These are phyloP conservation scores for Saturnispora besseyi DNA, from an alignment of 805 yeast genomes.

Conservation along the genomic window DNA sequence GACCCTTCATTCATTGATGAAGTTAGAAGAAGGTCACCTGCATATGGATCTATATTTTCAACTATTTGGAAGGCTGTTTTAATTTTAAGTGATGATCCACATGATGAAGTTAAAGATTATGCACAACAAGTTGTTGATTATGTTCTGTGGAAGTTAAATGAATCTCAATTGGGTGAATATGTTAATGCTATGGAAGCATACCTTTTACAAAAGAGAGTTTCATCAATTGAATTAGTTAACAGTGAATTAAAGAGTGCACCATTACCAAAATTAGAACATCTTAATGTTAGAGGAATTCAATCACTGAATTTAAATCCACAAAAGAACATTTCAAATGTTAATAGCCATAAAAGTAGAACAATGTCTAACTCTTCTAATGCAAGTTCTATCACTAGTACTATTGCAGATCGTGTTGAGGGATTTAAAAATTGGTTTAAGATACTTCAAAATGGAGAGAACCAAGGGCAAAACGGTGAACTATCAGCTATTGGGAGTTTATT, in stretches of 20 bases:
- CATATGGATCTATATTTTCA: conserved; percentile 78
- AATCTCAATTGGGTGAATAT: conserved; percentile 55
- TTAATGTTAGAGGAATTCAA: conserved; percentile 18
- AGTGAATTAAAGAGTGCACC: conserved; percentile 1
- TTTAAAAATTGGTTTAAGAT: conserved; percentile 18
- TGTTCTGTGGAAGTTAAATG: conserved; percentile 53
- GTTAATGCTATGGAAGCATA: conserved; percentile 61
- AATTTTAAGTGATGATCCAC: conserved; percentile 81
- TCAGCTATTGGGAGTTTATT: conserved; percentile 19
- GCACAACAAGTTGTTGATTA: conserved; percentile 73
- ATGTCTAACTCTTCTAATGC: conserved; percentile 11
- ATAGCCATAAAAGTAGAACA: neutral
- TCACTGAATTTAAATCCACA: conserved; percentile 17
- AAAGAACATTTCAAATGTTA: neutral
- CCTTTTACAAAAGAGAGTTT: conserved; percentile 38
- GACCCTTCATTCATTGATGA: conserved; percentile 54
- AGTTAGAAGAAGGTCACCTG: conserved; percentile 59
- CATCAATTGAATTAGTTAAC: neutral
- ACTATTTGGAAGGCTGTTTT: conserved; percentile 83
- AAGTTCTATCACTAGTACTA: conserved; percentile 9
- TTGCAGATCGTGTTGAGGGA: conserved; percentile 9
- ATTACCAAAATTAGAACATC: neutral
- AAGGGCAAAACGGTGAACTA: conserved; percentile 15
- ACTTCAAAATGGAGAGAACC: conserved; percentile 15
- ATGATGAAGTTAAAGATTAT: conserved; percentile 60